Evolutionary conservation across 805 yeast species (phyloP).

Genomic region (Ogataea wickerhamii): DNA sequence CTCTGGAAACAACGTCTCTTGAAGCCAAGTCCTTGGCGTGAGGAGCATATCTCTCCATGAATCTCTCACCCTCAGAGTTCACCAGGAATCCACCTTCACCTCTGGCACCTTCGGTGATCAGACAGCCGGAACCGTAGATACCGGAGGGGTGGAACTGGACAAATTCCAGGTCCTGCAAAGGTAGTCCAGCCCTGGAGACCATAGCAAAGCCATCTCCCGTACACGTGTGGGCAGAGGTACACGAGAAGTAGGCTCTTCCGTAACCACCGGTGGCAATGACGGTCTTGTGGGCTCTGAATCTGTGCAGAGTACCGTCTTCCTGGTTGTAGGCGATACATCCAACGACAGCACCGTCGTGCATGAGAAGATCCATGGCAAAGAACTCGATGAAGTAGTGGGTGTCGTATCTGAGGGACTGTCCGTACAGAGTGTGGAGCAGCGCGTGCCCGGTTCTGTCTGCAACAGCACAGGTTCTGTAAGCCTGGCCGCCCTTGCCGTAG

Average conservation of each 20-base stretch:
- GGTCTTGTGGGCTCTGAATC: conserved; percentile 96
- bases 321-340: conserved; percentile 98
- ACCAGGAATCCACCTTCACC: conserved; percentile 99
- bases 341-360: conserved; percentile 93
- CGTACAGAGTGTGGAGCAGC: conserved; percentile 88
- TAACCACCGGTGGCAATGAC: conserved; percentile 98
- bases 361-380: conserved; percentile 90
- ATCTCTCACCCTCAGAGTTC: conserved; percentile 97
- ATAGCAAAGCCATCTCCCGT: conserved; percentile 99
- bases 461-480: conserved; percentile 98
- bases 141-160: conserved; percentile 99
- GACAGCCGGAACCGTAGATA: conserved; percentile 97
- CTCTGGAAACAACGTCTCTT: conserved; percentile 97
- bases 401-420: conserved; percentile 94
- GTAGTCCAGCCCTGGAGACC: conserved; percentile 98
- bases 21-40: conserved; percentile 97
- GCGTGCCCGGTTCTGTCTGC: conserved; percentile 99
- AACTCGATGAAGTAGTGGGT: conserved; percentile 97
- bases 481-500: conserved; percentile 98
- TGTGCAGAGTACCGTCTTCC: conserved; percentile 97
- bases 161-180: conserved; percentile 94
- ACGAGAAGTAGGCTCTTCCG: conserved; percentile 97
- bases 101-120: conserved; percentile 99
- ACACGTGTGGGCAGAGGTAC: conserved; percentile 99
- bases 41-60: conserved; percentile 99